Percentiles rank a stretch among this genome's conserved stretches.
phyloP scores from a whole-genome alignment of 306 rosid genomes.

The Lathyrus oleraceus region DNA sequence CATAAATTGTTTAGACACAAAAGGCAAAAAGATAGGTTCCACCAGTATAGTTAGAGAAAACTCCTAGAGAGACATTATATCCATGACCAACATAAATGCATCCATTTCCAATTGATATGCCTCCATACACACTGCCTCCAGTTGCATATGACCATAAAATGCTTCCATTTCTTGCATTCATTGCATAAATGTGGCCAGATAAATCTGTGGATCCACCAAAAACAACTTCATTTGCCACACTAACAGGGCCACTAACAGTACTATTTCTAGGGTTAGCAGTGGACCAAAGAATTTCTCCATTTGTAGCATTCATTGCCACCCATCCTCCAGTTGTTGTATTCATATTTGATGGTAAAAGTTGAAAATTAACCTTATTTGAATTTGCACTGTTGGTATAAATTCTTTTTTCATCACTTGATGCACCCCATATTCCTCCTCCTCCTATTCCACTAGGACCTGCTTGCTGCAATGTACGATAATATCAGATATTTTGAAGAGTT shows the following conservation, averaged over 20 bases:
- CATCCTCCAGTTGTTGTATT: constrained; percentile 63
- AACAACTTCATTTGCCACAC: constrained; percentile 59
- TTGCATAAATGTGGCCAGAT: constrained; percentile 51
- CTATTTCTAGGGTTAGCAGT: constrained; percentile 46
- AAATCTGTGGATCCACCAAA: constrained; percentile 54
- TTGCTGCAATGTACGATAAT: constrained; percentile 45
- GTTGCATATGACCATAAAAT: constrained; percentile 58
- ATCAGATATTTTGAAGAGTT: too few relatives aligned
- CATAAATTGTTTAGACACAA: constrained; percentile 28
- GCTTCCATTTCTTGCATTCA: constrained; percentile 45
- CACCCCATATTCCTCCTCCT: constrained; percentile 68
- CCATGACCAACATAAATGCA: constrained; percentile 62
- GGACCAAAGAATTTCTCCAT: constrained; percentile 55
- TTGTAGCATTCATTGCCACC: constrained; percentile 62
- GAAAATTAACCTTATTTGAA: constrained; percentile 45
- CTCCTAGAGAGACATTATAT: constrained; percentile 33
- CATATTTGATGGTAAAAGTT: constrained; percentile 48
- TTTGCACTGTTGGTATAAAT: constrained; percentile 63
- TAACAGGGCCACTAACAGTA: constrained; percentile 50
- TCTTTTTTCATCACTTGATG: constrained; percentile 59
- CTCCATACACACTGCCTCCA: constrained; percentile 61
- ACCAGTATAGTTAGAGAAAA: constrained; percentile 10
- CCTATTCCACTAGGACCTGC: constrained; percentile 65
- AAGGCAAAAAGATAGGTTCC: constrained; percentile 61
- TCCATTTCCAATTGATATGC: constrained; percentile 53